phyloP scores from a whole-genome alignment of 148 eudicot species.

The Silene conica region DNA sequence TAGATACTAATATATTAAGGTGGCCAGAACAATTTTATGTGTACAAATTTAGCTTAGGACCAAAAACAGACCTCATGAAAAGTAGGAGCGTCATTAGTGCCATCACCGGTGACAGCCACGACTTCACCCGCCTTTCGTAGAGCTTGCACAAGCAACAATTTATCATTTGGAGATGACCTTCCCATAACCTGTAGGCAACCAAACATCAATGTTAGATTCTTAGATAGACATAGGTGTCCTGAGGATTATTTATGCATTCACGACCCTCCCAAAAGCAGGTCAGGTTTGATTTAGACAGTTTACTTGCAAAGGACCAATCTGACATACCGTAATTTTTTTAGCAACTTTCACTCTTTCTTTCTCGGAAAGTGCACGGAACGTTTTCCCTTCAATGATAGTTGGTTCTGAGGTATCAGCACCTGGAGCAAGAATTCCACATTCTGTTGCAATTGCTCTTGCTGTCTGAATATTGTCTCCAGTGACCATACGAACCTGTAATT shows the following conservation, averaged over 20 bases:
- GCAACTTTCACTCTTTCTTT: constrained; percentile 63
- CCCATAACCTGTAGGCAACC: constrained; percentile 73
- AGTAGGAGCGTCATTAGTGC: constrained; percentile 98
- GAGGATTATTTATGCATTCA: too few relatives aligned
- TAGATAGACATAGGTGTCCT: too few relatives aligned
- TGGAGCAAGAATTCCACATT: constrained; percentile 76
- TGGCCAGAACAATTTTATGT: not conserved
- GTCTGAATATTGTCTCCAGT: constrained; percentile 95
- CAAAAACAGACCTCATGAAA: constrained; percentile 71
- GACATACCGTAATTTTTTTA: constrained; percentile 48
- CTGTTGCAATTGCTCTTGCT: constrained; percentile 86
- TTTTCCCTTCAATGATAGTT: constrained; percentile 64
- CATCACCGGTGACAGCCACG: constrained; percentile 97
- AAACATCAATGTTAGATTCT: not conserved
- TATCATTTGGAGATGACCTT: constrained; percentile 92
- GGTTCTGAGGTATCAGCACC: constrained; percentile 51
- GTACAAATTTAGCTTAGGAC: constrained; percentile 2
- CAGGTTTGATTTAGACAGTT: not conserved
- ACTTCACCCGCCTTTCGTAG: constrained; percentile 75
- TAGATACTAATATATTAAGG: not conserved
- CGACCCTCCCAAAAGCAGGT: not conserved
- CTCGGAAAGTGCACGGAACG: constrained; percentile 70
- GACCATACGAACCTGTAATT: constrained; percentile 83
- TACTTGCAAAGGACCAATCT: not conserved
- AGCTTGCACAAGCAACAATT: constrained; percentile 85